Evolutionary conservation across 2,329 filamentous ascomycete genomes (phyloP).

Genomic region (Fusarium setosum): DNA sequence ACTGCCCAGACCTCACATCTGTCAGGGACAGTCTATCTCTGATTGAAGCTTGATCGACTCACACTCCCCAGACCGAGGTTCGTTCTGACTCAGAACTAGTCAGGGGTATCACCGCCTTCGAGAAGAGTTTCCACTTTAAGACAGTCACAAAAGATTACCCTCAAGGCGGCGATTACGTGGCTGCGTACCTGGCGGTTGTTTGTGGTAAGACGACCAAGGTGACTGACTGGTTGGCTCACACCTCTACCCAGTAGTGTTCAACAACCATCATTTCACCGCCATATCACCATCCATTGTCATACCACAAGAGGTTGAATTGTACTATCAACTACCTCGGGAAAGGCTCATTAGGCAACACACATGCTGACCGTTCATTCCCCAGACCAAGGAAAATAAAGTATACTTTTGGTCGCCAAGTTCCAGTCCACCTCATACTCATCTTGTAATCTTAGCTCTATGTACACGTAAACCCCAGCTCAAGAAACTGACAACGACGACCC

Average conservation of each 20-base stretch:
- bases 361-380: slow-evolving; percentile 3
- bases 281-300: slow-evolving; percentile 4
- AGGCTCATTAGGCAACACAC: slow-evolving; percentile 1
- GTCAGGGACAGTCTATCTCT: no score
- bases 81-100: no score
- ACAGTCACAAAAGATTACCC: background rate
- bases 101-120: no score
- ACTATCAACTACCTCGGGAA: slow-evolving; percentile 23
- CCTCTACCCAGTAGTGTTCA: no score
- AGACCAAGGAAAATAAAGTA: slow-evolving; percentile 26
- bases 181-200: background rate
- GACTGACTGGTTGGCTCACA: no score
- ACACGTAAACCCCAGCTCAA: slow-evolving; percentile 29
- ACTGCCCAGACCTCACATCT: no score
- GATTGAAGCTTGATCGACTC: no score
- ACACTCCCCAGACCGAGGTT: no score
- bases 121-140: background rate
- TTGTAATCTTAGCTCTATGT: slow-evolving; percentile 38
- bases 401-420: slow-evolving; percentile 28
- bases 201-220: background rate
- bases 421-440: slow-evolving; percentile 1
- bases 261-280: background rate
- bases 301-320: slow-evolving; percentile 18
- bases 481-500: slow-evolving; percentile 29
- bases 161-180: background rate